Evolutionary conservation across 768 basidiomycete species (phyloP), one percentile per base, ranked within the genome.

Genomic region (Mycena capillaripes): DNA sequence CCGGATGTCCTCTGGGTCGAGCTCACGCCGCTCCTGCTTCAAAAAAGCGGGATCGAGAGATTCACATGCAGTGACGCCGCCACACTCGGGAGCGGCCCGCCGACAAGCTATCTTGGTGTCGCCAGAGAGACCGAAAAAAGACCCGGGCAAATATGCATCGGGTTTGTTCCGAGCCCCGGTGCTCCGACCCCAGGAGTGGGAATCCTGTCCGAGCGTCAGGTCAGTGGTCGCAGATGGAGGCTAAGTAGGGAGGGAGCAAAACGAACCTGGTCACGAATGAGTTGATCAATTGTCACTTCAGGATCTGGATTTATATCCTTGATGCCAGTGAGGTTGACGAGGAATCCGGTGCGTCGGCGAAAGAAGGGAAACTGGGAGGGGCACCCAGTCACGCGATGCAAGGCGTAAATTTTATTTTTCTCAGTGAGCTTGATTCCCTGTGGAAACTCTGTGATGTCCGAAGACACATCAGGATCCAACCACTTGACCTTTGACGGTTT

Each of bases 1-100:
- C 17, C 56, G 66, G 17, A 29, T 36, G 23, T 29, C n/a, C 42
- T 67, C 56, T 17, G 66, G 66, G 40, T 67, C 66, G 16, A 67
- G 40, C 30, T 67, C 66, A 23, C 66, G 66, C 44, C 66, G 30
- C 66, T 67, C 66, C 9, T 29, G 14, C 19, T 50, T 57, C 56
- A 67, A n/a, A 46, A 67, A 67, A 8, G 29, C 56, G 14, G 66
- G 46, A 23, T 67, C 66, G 29, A 71, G 69, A 32, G 69, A 64
- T 58, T 65, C 56, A 29, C 69, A 71, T 16, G 62, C 69, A 10
- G 32, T 29, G 3, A 71, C 57, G 21, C 63, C 69, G 14, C 40
- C 32, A 42, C 69, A 70, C 38, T 52, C 25, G 19, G 60, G 60
- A 21, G 23, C 44, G 40, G 61, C 61, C 11, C 69, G 62, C 21